Percentiles rank a stretch among this genome's conserved stretches.
These are phyloP conservation scores for Debaryomyces coudertii DNA, from an alignment of 1,139 yeast species.

Conservation along the genomic window DNA sequence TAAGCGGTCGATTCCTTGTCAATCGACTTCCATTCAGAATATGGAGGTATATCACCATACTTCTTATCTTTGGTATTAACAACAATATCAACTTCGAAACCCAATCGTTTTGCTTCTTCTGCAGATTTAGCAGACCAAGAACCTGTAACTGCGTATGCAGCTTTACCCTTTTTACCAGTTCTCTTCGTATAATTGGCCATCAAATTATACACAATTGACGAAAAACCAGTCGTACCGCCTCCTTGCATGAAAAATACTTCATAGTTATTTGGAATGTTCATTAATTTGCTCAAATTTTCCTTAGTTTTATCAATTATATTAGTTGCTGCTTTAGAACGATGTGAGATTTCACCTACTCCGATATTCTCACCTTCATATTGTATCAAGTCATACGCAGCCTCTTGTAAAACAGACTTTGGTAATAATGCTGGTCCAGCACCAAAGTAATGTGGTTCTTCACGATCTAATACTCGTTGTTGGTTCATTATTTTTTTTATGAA, in stretches of 20 bases:
- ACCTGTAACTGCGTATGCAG: conserved; percentile 89
- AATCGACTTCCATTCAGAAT: conserved; percentile 60
- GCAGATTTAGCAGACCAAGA: conserved; percentile 88
- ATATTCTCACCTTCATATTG: conserved; percentile 69
- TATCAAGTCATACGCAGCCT: conserved; percentile 83
- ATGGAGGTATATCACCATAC: conserved; percentile 70
- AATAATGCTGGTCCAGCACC: conserved; percentile 98
- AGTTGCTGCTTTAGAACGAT: conserved; percentile 84
- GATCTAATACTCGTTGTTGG: conserved; percentile 37
- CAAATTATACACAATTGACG: conserved; percentile 82
- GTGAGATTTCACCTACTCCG: conserved; percentile 95
- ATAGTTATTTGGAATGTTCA: conserved; percentile 84
- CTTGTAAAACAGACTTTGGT: conserved; percentile 80
- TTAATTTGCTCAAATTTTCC: conserved; percentile 59
- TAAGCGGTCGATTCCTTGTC: conserved; percentile 65
- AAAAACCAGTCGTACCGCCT: conserved; percentile 96
- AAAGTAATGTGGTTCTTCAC: conserved; percentile 81
- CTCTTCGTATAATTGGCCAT: conserved; percentile 72
- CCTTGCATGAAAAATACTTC: conserved; percentile 96
- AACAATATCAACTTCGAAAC: conserved; percentile 72
- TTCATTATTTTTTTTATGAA: background rate
- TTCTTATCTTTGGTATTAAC: conserved; percentile 67
- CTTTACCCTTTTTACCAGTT: conserved; percentile 68
- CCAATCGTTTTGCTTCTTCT: conserved; percentile 85
- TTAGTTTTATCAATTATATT: conserved; percentile 79